Evolutionary conservation across 768 basidiomycete genomes (phyloP), one percentile per base, ranked within the genome.

Genomic region (Rickenella mellea): DNA sequence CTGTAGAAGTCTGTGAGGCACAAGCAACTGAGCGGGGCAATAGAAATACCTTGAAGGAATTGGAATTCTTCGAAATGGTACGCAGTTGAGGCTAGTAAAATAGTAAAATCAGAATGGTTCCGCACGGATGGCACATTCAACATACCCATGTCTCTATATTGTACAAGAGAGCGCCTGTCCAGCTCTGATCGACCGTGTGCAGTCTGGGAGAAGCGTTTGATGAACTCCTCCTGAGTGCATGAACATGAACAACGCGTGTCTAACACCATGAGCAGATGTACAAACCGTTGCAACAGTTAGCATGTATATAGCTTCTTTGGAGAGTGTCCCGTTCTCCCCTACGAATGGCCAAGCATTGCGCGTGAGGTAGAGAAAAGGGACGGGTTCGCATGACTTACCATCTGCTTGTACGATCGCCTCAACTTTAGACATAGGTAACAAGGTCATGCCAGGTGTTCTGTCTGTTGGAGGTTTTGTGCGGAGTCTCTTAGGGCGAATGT

Each of bases 361-460:
- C 15, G 43, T 52, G 43, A 29, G 27, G 19, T 39, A 12, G 50
- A 17, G 42, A 48, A 40, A 43, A n/a, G 25, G 20, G 30, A 44
- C 40, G 20, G 47, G 49, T 56, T 45, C 49, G 43, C 24, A 36
- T 32, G 32, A 63, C 71, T 37, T 57, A 78, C 85, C 83, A 48
- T 90, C 84, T 10, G 83, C 79, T 53, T 87, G 78, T 30, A 87
- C 66, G 51, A 90, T 87, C 54, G 74, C 80, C 59, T 89, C 83
- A 29, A 92, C 58, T 48, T 76, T 73, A 28, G 71, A 59, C 27
- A 74, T 64, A 12, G 87, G 86, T 26, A 90, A 63, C 2, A 83
- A 60, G 4, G 76, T 78, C 33, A 81, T 75, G 20, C 85, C 87
- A 1, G 75, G 76, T 19, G 66, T 60, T 48, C 81, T 77, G 44